A percentile compares a stretch with the other conserved stretches of the same genome.
Conservation (phyloP, 768 basidiomycete species). For the Suillus alpinus region DNA sequence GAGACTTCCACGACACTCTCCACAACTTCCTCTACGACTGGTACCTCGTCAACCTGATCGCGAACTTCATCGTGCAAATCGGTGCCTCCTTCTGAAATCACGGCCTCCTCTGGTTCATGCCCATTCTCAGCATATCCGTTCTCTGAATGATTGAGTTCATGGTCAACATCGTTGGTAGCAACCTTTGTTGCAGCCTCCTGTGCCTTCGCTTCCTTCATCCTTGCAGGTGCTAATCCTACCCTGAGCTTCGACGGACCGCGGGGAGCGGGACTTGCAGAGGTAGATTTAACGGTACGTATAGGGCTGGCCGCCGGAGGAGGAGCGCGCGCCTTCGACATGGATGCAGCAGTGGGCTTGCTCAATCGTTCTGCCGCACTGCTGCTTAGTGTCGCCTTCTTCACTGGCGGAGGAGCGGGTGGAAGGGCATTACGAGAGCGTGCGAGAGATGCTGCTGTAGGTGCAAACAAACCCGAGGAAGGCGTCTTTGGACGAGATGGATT, state of each 20-base stretch:
- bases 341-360: constrained; percentile 82
- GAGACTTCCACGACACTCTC: constrained; percentile 8
- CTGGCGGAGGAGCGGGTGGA: constrained; percentile 43
- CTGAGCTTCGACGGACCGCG: constrained; percentile 29
- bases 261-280: constrained; percentile 26
- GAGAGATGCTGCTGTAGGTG: constrained; percentile 81
- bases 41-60: constrained; percentile 14
- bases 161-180: constrained; percentile 23
- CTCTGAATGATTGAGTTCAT: constrained; percentile 17
- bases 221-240: constrained; percentile 24
- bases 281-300: constrained; percentile 27
- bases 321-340: constrained; percentile 59
- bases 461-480: constrained; percentile 66
- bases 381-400: constrained; percentile 54
- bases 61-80: constrained; percentile 20
- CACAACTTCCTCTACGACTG: not conserved
- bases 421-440: constrained; percentile 61
- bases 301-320: constrained; percentile 18
- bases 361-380: constrained; percentile 60
- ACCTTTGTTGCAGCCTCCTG: constrained; percentile 16
- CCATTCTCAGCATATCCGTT: constrained; percentile 24
- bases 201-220: constrained; percentile 19
- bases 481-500: constrained; percentile 49
- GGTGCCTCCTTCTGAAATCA: constrained; percentile 11
- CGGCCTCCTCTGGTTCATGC: constrained; percentile 17